These are phyloP conservation scores for Trichoderma parareesei DNA, from an alignment of 495 filamentous ascomycete species.

Conservation along the genomic window DNA sequence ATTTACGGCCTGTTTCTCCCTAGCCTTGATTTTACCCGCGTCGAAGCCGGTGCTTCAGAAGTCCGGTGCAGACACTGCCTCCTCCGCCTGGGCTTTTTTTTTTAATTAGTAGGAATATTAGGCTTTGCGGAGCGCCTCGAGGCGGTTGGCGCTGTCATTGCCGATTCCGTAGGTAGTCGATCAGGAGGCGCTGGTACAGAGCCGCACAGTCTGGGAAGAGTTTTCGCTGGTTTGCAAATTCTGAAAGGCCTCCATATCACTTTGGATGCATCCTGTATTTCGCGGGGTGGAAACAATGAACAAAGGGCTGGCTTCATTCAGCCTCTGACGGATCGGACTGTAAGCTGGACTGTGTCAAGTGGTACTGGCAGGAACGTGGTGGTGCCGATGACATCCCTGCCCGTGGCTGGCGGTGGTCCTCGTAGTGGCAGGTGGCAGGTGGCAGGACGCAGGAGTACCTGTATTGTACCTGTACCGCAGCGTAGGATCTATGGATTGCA, in stretches of 20 bases:
- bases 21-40: background rate
- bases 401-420: too few species aligned
- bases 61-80: constrained; percentile 3
- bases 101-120: background rate
- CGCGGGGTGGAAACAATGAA: background rate
- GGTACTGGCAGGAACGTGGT: too few species aligned
- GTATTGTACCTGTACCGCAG: background rate
- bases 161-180: constrained; percentile 1
- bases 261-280: background rate
- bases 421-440: too few species aligned
- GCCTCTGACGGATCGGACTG: too few species aligned
- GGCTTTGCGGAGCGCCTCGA: constrained; percentile 4
- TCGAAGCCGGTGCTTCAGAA: background rate
- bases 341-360: too few species aligned
- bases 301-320: too few species aligned
- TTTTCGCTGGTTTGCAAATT: too few species aligned
- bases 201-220: background rate
- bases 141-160: background rate
- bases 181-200: background rate
- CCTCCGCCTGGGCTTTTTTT: background rate
- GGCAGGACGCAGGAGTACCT: too few species aligned
- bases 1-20: background rate
- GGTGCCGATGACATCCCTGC: too few species aligned
- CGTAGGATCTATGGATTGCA: background rate
- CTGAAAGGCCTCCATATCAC: too few species aligned